A percentile compares a stretch with the other conserved stretches of the same genome.
These are phyloP conservation scores for Avena sativa DNA, from an alignment of 176 grass and related monocot genomes.

Conservation along the genomic window DNA sequence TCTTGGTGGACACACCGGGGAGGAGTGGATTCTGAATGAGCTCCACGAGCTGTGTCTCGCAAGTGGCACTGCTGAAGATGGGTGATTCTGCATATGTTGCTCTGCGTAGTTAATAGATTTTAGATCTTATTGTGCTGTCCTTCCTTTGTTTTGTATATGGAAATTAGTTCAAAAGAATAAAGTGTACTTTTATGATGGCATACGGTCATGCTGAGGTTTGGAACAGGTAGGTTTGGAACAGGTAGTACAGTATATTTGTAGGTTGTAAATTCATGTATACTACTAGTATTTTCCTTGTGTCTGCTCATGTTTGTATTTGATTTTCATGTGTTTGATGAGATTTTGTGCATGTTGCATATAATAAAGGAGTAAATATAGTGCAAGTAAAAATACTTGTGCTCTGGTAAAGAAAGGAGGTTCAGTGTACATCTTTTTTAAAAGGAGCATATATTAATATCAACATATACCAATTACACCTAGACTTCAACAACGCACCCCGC, in stretches of 20 bases:
- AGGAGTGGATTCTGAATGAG: slow-evolving; percentile 99
- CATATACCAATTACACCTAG: too few species aligned
- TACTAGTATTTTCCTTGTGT: background rate
- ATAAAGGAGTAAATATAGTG: too few species aligned
- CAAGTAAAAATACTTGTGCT: too few species aligned
- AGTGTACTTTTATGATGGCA: background rate
- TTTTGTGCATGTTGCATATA: too few species aligned
- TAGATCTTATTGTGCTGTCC: slow-evolving; percentile 51
- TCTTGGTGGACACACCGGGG: slow-evolving; percentile 76
- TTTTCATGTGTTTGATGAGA: background rate
- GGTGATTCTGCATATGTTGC: slow-evolving; percentile 36
- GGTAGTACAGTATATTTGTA: background rate
- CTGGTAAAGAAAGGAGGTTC: too few species aligned
- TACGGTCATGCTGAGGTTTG: background rate
- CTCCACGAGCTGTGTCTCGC: slow-evolving; percentile 94
- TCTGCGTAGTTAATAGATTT: background rate
- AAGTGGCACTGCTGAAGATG: slow-evolving; percentile 60
- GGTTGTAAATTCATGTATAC: background rate
- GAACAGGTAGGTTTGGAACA: background rate
- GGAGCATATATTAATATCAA: too few species aligned
- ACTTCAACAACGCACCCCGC: too few species aligned
- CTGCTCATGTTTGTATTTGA: background rate
- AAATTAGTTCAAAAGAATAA: background rate
- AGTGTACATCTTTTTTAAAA: too few species aligned
- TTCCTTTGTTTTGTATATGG: background rate